Conservation (phyloP, 1,284 basidiomycete species). For the Malassezia yamatoensis region DNA sequence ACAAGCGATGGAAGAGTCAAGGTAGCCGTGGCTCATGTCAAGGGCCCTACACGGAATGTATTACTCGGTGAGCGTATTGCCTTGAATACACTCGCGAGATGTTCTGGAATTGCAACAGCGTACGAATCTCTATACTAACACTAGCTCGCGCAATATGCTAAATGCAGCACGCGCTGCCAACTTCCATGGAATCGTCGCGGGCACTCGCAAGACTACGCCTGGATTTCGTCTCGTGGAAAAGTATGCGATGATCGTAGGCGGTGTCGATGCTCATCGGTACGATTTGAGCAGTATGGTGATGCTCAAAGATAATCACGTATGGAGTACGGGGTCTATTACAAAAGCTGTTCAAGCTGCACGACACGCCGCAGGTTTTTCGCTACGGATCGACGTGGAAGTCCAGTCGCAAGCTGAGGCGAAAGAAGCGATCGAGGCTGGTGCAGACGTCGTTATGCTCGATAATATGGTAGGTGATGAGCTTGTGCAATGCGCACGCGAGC, state of each 20-base stretch:
- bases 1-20: slow-evolving; percentile 54
- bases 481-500: slow-evolving; percentile 25
- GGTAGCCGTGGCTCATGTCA: slow-evolving; percentile 68
- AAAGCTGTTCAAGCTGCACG: slow-evolving; percentile 74
- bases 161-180: slow-evolving; percentile 69
- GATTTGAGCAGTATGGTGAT: slow-evolving; percentile 98
- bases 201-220: slow-evolving; percentile 96
- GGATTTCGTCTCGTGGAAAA: slow-evolving; percentile 92
- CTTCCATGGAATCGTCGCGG: slow-evolving; percentile 80
- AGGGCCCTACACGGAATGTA: slow-evolving; percentile 73
- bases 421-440: slow-evolving; percentile 89
- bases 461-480: slow-evolving; percentile 40
- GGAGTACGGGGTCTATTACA: slow-evolving; percentile 92
- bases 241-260: slow-evolving; percentile 96
- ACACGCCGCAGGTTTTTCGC: slow-evolving; percentile 78
- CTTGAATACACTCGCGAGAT: slow-evolving; percentile 83
- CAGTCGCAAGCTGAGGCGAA: slow-evolving; percentile 76
- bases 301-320: slow-evolving; percentile 99
- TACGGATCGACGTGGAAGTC: slow-evolving; percentile 91
- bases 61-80: slow-evolving; percentile 91
- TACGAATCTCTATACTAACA: slow-evolving; percentile 49
- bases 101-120: slow-evolving; percentile 93
- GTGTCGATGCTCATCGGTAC: slow-evolving; percentile 90
- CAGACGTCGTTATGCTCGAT: slow-evolving; percentile 96
- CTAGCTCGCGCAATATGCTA: slow-evolving; percentile 67